phyloP scores from a whole-genome alignment of 257 asterid species.

The Coffea eugenioides region DNA sequence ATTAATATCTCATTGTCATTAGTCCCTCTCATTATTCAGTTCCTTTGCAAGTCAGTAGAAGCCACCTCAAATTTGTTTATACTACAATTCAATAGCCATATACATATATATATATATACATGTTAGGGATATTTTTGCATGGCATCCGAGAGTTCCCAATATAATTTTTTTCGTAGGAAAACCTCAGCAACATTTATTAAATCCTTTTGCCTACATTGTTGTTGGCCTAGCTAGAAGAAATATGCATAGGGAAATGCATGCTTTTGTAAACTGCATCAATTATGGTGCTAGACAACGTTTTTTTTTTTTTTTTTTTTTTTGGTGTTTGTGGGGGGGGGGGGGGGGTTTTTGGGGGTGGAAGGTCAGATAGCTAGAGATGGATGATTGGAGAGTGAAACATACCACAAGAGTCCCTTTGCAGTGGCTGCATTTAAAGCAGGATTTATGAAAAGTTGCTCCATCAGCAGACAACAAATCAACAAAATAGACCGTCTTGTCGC shows the following conservation, averaged over 20 bases:
- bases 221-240: no score
- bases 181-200: not conserved
- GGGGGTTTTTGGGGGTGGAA: no score
- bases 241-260: no score
- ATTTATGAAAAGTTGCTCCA: constrained; percentile 40
- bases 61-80: not conserved
- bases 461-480: constrained; percentile 46
- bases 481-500: constrained; percentile 50
- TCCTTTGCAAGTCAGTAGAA: not conserved
- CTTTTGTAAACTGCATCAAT: no score
- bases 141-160: not conserved
- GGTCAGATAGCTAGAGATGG: not conserved
- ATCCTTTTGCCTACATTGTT: no score
- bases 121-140: not conserved
- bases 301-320: no score
- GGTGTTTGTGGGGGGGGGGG: no score
- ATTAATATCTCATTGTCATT: no score
- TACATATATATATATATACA: not conserved
- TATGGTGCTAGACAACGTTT: no score
- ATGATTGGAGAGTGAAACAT: not conserved
- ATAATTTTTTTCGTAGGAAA: not conserved
- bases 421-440: constrained; percentile 50
- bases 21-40: no score
- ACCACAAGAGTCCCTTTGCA: constrained; percentile 59
- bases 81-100: not conserved